Base-by-base conservation (phyloP, 345 rosid species). In the Nasturtium officinale region DNA sequence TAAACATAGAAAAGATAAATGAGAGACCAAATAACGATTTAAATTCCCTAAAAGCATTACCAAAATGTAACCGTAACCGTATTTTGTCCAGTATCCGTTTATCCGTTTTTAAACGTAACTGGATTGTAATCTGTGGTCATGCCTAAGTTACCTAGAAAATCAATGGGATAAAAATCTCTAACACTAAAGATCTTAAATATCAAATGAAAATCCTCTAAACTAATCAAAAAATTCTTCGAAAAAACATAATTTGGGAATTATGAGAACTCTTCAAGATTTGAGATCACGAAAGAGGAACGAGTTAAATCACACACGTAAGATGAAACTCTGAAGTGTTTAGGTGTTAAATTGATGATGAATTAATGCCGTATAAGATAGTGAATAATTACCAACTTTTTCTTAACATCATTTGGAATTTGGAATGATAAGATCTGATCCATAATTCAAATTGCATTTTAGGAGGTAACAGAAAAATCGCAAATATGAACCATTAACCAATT, bases 271-370 rank as follows among this genome's bases (percentile, higher is more conserved):
- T 43, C 7, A 6, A 42, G 37, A 32, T 52, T 45, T 21, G 4
- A 29, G 51, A 56, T 8, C 77, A 74, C 48, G 72, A 50, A 18
- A 35, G 20, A 15, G 2, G 40, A 65, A 37, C 57, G 72, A 74
- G 42, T 8, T 23, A 58, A 65, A 25, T 32, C 48, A 56, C 57
- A 65, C 60, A 65, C 77, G 72, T 47, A 46, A 57, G 65, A 55
- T 6, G 40, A 65, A 33, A 55, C 63, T 4, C n/a, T 30, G 55
- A 16, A 38, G 29, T 54, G 38, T 73, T n/a, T 54, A 46, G 33
- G 12, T 16, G 42, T 72, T 29, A 42, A 40, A 42, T 57, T 55
- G 35, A 23, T 51, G 50, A 38, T 67, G 51, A 52, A 67, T 7
- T n/a, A 53, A 37, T 67, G 52, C 25, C 71, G 12, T 45, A 21